A percentile compares a stretch with the other conserved stretches of the same genome.
phyloP scores from a whole-genome alignment of 495 filamentous ascomycete genomes.

The Schizothecium vesticola region DNA sequence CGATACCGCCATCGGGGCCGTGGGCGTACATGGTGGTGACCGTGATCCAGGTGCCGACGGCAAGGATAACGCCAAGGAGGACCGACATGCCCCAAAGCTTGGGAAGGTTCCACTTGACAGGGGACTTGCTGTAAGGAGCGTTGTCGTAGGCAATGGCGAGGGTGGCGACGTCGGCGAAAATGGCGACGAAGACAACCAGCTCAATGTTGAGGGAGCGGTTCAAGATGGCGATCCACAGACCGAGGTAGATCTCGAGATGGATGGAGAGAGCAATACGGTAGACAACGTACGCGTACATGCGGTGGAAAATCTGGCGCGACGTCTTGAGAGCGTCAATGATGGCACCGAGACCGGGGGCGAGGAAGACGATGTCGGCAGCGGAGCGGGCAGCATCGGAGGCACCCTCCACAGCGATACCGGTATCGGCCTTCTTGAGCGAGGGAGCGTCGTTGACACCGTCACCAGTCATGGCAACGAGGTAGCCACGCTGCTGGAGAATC shows the following conservation, averaged over 20 bases:
- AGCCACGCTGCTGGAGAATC: conserved; percentile 93
- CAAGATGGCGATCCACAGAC: conserved; percentile 82
- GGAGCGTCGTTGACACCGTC: conserved; percentile 98
- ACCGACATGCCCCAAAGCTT: conserved; percentile 90
- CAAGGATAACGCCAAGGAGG: conserved; percentile 72
- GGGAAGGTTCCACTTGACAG: conserved; percentile 91
- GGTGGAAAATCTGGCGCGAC: conserved; percentile 92
- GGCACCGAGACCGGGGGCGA: conserved; percentile 82
- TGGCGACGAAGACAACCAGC: conserved; percentile 86
- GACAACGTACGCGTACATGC: conserved; percentile 94
- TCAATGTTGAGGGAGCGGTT: conserved; percentile 80
- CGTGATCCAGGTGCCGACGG: conserved; percentile 77
- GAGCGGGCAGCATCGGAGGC: conserved; percentile 88
- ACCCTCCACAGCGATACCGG: conserved; percentile 90
- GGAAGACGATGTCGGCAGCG: conserved; percentile 90
- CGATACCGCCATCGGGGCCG: conserved; percentile 67
- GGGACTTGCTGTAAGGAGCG: conserved; percentile 76
- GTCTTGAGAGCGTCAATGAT: conserved; percentile 93
- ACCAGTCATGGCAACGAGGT: conserved; percentile 96
- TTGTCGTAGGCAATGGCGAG: conserved; percentile 92
- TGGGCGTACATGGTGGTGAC: conserved; percentile 69
- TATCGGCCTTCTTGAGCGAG: conserved; percentile 93
- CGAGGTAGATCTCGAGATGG: conserved; percentile 84
- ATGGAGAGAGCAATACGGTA: conserved; percentile 93
- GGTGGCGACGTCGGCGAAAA: conserved; percentile 91